Percentiles rank a stretch among this genome's conserved stretches.
phyloP scores from a whole-genome alignment of 2,329 filamentous ascomycete genomes.

The Mollisia scopiformis region DNA sequence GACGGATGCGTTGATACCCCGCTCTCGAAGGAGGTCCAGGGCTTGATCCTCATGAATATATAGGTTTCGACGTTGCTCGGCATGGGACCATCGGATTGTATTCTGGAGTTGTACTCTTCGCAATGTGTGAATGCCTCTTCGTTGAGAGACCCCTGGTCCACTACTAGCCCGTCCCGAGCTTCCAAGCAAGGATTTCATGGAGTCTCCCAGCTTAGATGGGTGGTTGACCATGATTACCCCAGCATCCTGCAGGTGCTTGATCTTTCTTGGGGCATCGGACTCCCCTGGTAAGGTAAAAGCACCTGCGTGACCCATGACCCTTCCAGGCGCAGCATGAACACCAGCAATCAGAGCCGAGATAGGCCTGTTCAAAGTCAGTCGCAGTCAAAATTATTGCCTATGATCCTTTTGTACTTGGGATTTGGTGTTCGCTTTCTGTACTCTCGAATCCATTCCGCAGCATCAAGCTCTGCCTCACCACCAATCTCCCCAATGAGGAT shows the following conservation, averaged over 20 bases:
- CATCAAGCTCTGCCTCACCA: conserved; percentile 66
- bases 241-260: conserved; percentile 64
- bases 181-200: conserved; percentile 64
- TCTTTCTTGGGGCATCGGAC: conserved; percentile 65
- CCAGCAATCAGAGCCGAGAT: conserved; percentile 75
- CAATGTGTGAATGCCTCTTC: conserved; percentile 55
- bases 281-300: conserved; percentile 72
- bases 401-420: conserved; percentile 72
- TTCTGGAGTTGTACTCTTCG: conserved; percentile 29
- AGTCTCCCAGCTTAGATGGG: conserved; percentile 72
- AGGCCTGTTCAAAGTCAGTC: conserved; percentile 49
- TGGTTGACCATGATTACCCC: conserved; percentile 75
- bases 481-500: conserved; percentile 71
- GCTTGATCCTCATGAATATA: conserved; percentile 58
- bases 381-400: not conserved
- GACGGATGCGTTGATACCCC: conserved; percentile 47
- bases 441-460: conserved; percentile 72
- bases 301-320: conserved; percentile 80
- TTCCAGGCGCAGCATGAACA: conserved; percentile 61
- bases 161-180: conserved; percentile 40
- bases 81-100: not conserved
- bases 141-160: conserved; percentile 45
- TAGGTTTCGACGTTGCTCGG: conserved; percentile 51
- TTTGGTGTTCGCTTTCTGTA: conserved; percentile 60
- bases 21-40: conserved; percentile 56